Evolutionary conservation across 345 rosid genomes (phyloP), one percentile per base, ranked within the genome.

Genomic region (Corchorus capsularis): DNA sequence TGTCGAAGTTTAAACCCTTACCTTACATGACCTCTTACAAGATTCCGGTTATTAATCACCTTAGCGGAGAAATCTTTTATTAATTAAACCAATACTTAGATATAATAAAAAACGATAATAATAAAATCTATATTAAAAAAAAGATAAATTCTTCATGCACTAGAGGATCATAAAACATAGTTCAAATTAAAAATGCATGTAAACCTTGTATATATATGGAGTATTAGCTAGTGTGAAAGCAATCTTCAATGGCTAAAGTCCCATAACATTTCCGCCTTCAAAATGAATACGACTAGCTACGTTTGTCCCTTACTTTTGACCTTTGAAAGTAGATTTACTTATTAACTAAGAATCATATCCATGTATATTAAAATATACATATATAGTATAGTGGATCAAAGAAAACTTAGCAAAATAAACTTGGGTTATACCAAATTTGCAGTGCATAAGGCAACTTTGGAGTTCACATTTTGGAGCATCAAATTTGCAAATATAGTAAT

Each of bases 381-480:
- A 27, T 27, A 54, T 52, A 15, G 9, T 45, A 8, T 63, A 59
- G 1, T n/a, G 6, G 14, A 71, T 15, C 7, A 65, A 11, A 69
- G 15, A 43, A 71, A 49, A 6, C 22, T 35, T 19, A 35, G 53
- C 34, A 4, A 19, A 37, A 60, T 69, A 52, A 34, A 78, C 54
- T 56, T 56, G 53, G 60, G 27, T 39, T 59, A 16, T 59, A 16
- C 17, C 37, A 65, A 52, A 43, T 32, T 32, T 17, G 35, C 27
- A 53, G 3, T 54, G 37, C 27, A 13, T 5, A 47, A 13, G 45
- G 55, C 55, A 61, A 76, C 39, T 34, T 50, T 63, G 61, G 45
- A 67, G 27, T 16, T 79, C 47, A 19, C 63, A 71, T 43, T 37
- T 66, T 35, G 46, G 57, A 69, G 45, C 75, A 74, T 35, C 77